These are phyloP conservation scores for Stentor roeselii DNA, from an alignment of 73 alveolate species.

Conservation along the genomic window DNA sequence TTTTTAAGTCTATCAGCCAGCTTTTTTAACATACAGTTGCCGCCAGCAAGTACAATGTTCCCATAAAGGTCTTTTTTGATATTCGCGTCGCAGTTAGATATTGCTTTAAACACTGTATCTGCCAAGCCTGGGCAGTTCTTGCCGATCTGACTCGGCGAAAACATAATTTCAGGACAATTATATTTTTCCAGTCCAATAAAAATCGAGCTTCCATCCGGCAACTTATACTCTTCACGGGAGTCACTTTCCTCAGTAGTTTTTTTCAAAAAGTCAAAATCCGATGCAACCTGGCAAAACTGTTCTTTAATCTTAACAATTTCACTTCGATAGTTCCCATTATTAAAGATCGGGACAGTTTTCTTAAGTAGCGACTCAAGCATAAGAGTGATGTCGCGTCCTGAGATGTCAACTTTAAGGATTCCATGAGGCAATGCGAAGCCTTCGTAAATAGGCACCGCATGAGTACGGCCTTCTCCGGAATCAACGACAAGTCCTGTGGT, in stretches of 20 bases:
- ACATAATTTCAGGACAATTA: slow-evolving; percentile 60
- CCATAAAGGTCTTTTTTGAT: slow-evolving; percentile 73
- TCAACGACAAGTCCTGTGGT: slow-evolving; percentile 98
- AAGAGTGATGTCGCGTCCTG: slow-evolving; percentile 90
- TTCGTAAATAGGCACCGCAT: slow-evolving; percentile 96
- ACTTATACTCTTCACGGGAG: slow-evolving; percentile 49
- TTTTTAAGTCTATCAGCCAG: slow-evolving; percentile 77
- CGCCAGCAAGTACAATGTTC: slow-evolving; percentile 89
- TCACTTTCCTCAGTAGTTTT: slow-evolving; percentile 63
- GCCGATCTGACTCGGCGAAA: slow-evolving; percentile 50
- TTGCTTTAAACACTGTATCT: slow-evolving; percentile 75
- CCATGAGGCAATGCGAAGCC: slow-evolving; percentile 98
- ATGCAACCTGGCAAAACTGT: slow-evolving; percentile 73
- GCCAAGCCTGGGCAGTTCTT: slow-evolving; percentile 74
- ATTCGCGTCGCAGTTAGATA: slow-evolving; percentile 82
- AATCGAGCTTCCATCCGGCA: slow-evolving; percentile 86
- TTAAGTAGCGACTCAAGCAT: slow-evolving; percentile 60
- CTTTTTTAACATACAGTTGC: slow-evolving; percentile 85
- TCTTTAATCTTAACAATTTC: slow-evolving; percentile 75
- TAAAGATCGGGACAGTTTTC: neutral
- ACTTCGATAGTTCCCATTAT: slow-evolving; percentile 36
- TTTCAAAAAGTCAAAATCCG: slow-evolving; percentile 84
- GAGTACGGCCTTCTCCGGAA: slow-evolving; percentile 91
- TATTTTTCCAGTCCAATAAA: slow-evolving; percentile 49
- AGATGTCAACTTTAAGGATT: slow-evolving; percentile 71